Percentiles rank a stretch among this genome's conserved stretches.
Evolutionary conservation across 164 flowering plant species (phyloP).

Genomic region (Euptelea pleiosperma): DNA sequence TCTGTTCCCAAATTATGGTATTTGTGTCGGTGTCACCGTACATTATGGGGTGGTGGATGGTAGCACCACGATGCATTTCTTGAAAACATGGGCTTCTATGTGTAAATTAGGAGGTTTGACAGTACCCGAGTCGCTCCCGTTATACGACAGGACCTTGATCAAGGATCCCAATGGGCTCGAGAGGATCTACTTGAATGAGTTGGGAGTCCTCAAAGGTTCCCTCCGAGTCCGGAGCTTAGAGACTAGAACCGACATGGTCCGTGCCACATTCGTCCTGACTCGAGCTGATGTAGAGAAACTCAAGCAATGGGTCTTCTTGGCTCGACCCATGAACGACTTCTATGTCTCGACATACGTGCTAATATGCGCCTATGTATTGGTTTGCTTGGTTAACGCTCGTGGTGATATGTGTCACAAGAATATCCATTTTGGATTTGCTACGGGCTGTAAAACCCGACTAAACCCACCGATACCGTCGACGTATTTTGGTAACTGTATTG

Average conservation of each 20-base stretch:
- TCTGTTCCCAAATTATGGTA: slow-evolving; percentile 30
- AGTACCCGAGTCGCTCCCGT: not conserved
- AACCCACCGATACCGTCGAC: slow-evolving; percentile 28
- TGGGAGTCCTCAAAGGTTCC: not conserved
- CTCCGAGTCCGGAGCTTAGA: not conserved
- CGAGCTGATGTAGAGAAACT: slow-evolving; percentile 20
- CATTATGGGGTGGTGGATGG: slow-evolving; percentile 36
- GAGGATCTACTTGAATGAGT: not conserved
- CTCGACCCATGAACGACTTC: not conserved
- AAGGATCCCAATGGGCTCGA: slow-evolving; percentile 21
- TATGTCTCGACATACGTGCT: slow-evolving; percentile 31
- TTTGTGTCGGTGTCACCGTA: slow-evolving; percentile 28
- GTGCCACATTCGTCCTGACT: slow-evolving; percentile 29
- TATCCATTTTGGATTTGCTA: slow-evolving; percentile 18
- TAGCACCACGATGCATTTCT: slow-evolving; percentile 18
- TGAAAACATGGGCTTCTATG: slow-evolving; percentile 39
- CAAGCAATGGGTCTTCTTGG: slow-evolving; percentile 13
- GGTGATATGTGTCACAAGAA: not conserved
- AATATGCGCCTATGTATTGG: slow-evolving; percentile 37
- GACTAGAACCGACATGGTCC: slow-evolving; percentile 8
- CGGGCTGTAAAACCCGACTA: slow-evolving; percentile 32
- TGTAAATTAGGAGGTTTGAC: slow-evolving; percentile 7
- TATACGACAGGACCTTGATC: slow-evolving; percentile 24
- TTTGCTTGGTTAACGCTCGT: slow-evolving; percentile 27
- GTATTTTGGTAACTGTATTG: slow-evolving; percentile 54